Conservation (phyloP, 768 basidiomycete species). For the Aureoboletus auriporus region DNA sequence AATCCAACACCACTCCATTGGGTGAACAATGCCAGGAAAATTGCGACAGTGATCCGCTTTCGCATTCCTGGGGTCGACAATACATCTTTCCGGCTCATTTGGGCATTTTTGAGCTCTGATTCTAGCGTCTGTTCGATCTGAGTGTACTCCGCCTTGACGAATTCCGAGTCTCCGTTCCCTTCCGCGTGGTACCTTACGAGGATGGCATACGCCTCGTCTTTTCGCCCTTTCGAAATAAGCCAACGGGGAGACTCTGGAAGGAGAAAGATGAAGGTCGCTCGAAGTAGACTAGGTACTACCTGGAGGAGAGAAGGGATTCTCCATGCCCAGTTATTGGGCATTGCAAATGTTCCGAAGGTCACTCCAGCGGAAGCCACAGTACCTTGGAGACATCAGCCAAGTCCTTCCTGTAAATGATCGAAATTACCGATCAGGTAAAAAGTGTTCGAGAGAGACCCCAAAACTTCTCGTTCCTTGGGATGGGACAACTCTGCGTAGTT, state of each 20-base stretch:
- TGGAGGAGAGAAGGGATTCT: slow-evolving; percentile 59
- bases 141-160: slow-evolving; percentile 54
- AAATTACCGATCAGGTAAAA: slow-evolving; percentile 4
- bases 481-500: slow-evolving; percentile 7
- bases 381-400: too few species aligned
- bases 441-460: background rate
- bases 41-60: slow-evolving; percentile 12
- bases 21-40: slow-evolving; percentile 7
- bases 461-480: slow-evolving; percentile 9
- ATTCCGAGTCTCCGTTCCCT: slow-evolving; percentile 45
- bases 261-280: slow-evolving; percentile 51
- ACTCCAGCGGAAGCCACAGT: slow-evolving; percentile 38
- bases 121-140: slow-evolving; percentile 56
- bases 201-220: slow-evolving; percentile 42
- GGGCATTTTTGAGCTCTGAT: slow-evolving; percentile 6
- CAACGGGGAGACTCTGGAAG: slow-evolving; percentile 64
- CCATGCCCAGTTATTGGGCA: slow-evolving; percentile 59
- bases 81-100: background rate
- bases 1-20: slow-evolving; percentile 11
- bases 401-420: slow-evolving; percentile 1
- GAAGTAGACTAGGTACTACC: slow-evolving; percentile 46
- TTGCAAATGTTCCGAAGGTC: slow-evolving; percentile 62
- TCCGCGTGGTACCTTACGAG: slow-evolving; percentile 60
- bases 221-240: slow-evolving; percentile 54
- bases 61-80: slow-evolving; percentile 10